These are phyloP conservation scores for Tolypocladium paradoxum DNA, from an alignment of 2,329 filamentous ascomycete genomes.

Conservation along the genomic window DNA sequence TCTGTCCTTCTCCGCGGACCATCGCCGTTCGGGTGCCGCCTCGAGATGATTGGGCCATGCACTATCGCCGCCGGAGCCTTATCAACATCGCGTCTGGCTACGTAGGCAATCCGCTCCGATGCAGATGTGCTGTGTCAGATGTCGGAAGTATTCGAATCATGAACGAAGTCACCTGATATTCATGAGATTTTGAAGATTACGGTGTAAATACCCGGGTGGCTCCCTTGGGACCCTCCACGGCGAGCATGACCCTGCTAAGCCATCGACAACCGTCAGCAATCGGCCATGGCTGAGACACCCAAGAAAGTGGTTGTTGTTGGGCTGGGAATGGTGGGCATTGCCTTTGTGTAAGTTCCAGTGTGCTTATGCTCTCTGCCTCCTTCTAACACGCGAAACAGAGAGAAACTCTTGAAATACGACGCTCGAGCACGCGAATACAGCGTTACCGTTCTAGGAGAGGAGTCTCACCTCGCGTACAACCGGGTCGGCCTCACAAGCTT, in stretches of 20 bases:
- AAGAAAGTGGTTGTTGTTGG: conserved; percentile 76
- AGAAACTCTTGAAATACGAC: conserved; percentile 82
- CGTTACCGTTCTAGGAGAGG: conserved; percentile 78
- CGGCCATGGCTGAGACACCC: conserved; percentile 5
- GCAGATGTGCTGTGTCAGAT: no score
- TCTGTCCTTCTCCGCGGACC: not conserved
- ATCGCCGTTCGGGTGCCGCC: not conserved
- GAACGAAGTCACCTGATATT: no score
- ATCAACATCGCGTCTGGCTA: no score
- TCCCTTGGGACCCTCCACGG: no score
- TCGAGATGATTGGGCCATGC: not conserved
- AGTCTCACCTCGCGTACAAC: conserved; percentile 82
- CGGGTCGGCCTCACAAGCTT: conserved; percentile 81
- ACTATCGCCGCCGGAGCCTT: no score
- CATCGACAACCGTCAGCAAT: no score
- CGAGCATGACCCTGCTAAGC: no score
- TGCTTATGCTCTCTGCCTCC: not conserved
- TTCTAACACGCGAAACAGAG: conserved; percentile 35
- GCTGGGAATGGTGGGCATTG: conserved; percentile 83
- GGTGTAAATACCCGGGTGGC: no score
- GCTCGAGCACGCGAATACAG: conserved; percentile 65
- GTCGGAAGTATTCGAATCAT: no score
- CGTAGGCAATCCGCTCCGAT: no score
- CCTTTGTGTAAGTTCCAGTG: conserved; percentile 60
- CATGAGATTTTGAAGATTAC: no score